Evolutionary conservation across 371 early-diverging fungal genomes (phyloP), one percentile per base, ranked within the genome.

Genomic region (Haplosporangium sp.): DNA sequence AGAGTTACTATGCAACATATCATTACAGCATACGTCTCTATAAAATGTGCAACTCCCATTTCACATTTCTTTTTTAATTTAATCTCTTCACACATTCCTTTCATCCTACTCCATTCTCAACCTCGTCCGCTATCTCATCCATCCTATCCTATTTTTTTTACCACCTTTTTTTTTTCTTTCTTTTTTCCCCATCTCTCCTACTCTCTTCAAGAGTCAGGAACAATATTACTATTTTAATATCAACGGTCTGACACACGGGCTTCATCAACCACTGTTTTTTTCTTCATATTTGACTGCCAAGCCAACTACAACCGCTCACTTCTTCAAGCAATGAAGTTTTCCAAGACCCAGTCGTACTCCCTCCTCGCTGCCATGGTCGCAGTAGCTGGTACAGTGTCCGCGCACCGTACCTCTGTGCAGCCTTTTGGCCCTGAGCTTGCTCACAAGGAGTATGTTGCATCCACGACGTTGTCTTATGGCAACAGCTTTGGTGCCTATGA

Each of bases 371-470:
- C 69, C 23, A 58, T 73, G 55, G 52, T 73, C 41, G 75, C 70
- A 16, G 69, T 75, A 11, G 75, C 75, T 9, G 82, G 59, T 71
- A 62, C 45, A 66, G 71, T 42, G 67, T 43, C 59, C 38, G 68
- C 69, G 13, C 68, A 67, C 59, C 73, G 80, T 51, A 60, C 67
- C 55, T 67, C 52, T 50, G 66, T 80, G 47, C 66, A 80, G 59
- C 73, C 73, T 51, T 80, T 80, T 61, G 80, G 80, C 20, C 80
- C 80, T 42, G 73, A 69, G 23, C 60, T 80, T 20, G 47, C 61
- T 18, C 80, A 80, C 64, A 62, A 62, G 50, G 73, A 72, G 38
- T 80, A 69, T 51, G 36, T 54, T 29, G 58, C 72, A 23, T 20
- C 62, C 53, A 50, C 63, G 8, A 10, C 40, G 18, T 16, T 41